Evolutionary conservation across 129 eudicot species (phyloP).

Genomic region (Gnaphalium uliginosum): DNA sequence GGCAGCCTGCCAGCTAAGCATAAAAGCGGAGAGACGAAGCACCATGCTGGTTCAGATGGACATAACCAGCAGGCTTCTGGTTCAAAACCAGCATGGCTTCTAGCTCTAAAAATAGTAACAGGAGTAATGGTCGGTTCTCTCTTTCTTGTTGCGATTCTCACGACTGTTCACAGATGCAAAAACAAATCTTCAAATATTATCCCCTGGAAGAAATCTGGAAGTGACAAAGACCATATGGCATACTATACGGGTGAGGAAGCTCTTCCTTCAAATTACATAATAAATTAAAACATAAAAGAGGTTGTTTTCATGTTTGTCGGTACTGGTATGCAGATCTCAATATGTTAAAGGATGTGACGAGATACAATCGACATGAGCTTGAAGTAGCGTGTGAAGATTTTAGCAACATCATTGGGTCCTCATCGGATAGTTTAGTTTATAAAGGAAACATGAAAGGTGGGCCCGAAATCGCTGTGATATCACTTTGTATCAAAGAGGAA

Average conservation of each 20-base stretch:
- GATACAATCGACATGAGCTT: conserved; percentile 78
- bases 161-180: conserved; percentile 59
- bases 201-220: conserved; percentile 82
- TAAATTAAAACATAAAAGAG: not conserved
- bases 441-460: conserved; percentile 94
- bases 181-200: conserved; percentile 55
- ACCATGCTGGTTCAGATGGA: conserved; percentile 42
- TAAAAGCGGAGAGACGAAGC: conserved; percentile 42
- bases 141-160: conserved; percentile 51
- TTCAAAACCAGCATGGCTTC: conserved; percentile 81
- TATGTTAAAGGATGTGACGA: conserved; percentile 64
- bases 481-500: conserved; percentile 91
- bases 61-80: conserved; percentile 37
- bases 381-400: conserved; percentile 99
- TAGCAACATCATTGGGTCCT: conserved; percentile 94
- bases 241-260: conserved; percentile 55
- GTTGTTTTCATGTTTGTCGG: conserved; percentile 7
- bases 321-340: conserved; percentile 56
- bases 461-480: conserved; percentile 89
- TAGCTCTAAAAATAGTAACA: conserved; percentile 68
- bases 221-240: conserved; percentile 55
- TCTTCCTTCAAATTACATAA: not conserved
- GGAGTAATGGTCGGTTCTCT: conserved; percentile 70
- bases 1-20: conserved; percentile 47
- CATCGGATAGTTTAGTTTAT: conserved; percentile 86